Percentiles rank a stretch among this genome's conserved stretches.
These are phyloP conservation scores for Petasospora fabianii DNA, from an alignment of 1,139 yeast species.

Conservation along the genomic window DNA sequence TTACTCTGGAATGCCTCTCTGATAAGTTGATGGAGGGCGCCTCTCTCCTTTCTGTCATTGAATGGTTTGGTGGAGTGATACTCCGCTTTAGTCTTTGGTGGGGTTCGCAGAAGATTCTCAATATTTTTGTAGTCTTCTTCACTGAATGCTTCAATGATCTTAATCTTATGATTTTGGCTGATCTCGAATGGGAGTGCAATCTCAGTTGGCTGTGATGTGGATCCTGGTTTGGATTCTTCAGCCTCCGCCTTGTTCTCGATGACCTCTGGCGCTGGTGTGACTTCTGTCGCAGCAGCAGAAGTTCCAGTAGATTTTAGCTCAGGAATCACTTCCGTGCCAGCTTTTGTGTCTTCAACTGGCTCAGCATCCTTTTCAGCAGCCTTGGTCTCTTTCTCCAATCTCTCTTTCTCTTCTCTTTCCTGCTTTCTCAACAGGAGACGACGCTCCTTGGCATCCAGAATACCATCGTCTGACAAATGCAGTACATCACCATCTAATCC, in stretches of 20 bases:
- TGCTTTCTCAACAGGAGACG: slow-evolving; percentile 36
- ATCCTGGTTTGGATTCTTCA: slow-evolving; percentile 21
- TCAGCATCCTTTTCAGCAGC: slow-evolving; percentile 28
- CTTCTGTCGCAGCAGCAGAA: too few species aligned
- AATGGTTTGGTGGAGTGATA: slow-evolving; percentile 58
- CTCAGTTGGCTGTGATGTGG: background rate
- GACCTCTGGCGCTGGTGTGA: background rate
- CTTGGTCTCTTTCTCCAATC: too few species aligned
- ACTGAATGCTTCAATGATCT: slow-evolving; percentile 54
- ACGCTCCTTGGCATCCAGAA: slow-evolving; percentile 52
- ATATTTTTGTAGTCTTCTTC: slow-evolving; percentile 54
- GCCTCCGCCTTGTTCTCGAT: slow-evolving; percentile 11
- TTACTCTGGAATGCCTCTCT: slow-evolving; percentile 71
- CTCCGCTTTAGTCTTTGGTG: slow-evolving; percentile 42
- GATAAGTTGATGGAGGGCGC: slow-evolving; percentile 70
- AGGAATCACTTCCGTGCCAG: slow-evolving; percentile 4
- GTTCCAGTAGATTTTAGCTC: too few species aligned
- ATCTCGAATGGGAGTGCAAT: slow-evolving; percentile 36
- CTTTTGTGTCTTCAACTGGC: slow-evolving; percentile 3
- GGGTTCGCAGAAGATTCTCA: slow-evolving; percentile 48
- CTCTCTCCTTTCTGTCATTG: slow-evolving; percentile 67
- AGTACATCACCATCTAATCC: slow-evolving; percentile 64
- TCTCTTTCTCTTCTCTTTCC: slow-evolving; percentile 34
- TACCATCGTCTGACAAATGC: slow-evolving; percentile 72
- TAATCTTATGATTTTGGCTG: slow-evolving; percentile 40